phyloP scores from a whole-genome alignment of 2,329 filamentous ascomycete genomes.

The Pseudocercospora vitis region DNA sequence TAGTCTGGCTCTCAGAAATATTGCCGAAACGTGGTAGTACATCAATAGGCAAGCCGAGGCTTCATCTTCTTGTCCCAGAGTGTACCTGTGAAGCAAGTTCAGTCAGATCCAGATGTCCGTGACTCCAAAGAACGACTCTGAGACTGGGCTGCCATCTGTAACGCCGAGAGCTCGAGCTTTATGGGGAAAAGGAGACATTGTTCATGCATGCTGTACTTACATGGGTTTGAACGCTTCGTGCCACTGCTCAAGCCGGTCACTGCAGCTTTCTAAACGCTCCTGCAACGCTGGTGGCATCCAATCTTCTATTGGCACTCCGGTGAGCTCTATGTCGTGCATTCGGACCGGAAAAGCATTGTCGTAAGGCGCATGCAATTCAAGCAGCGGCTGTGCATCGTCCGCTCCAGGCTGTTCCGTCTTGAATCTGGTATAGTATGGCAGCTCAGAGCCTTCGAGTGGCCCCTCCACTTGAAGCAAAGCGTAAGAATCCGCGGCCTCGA shows the following conservation, averaged over 20 bases:
- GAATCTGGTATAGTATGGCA: conserved; percentile 4
- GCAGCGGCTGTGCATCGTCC: background rate
- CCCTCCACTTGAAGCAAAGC: background rate
- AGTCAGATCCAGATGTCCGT: too few species aligned
- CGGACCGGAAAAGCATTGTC: background rate
- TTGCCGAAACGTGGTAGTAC: conserved; percentile 23
- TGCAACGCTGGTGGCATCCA: conserved; percentile 5
- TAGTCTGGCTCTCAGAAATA: conserved; percentile 27
- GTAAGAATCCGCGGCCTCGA: background rate
- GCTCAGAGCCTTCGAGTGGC: background rate
- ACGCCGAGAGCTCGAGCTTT: too few species aligned
- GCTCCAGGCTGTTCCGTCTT: background rate
- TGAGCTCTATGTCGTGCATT: background rate
- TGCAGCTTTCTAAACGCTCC: background rate
- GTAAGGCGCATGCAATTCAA: background rate
- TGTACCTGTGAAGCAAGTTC: too few species aligned
- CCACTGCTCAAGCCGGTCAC: conserved; percentile 12
- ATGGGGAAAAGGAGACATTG: too few species aligned
- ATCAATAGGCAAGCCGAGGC: conserved; percentile 22
- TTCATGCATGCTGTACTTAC: too few species aligned
- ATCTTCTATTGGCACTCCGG: background rate
- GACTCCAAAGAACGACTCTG: too few species aligned
- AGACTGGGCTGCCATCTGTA: too few species aligned
- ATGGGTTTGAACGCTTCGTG: conserved; percentile 17
- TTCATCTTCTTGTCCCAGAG: conserved; percentile 7